Percentiles rank a stretch among this genome's conserved stretches.
Conservation (phyloP, 2,329 filamentous ascomycete genomes). For the Aspergillus vadensis region DNA sequence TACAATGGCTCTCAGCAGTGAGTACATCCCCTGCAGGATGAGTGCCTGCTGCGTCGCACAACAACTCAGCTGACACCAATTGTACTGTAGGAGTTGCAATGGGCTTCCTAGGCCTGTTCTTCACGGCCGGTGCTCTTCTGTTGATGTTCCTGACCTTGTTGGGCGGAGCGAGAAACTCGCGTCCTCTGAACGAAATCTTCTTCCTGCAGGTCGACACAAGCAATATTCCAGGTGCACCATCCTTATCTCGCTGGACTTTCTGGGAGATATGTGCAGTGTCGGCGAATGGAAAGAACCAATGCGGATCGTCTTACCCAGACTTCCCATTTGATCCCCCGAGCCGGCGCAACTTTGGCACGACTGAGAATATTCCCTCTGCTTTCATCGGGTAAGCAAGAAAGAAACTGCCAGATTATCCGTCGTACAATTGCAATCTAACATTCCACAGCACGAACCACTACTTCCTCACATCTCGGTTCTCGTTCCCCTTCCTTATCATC, state of each 20-base stretch:
- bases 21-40: constrained; percentile 13
- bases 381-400: constrained; percentile 54
- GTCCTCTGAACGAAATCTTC: constrained; percentile 73
- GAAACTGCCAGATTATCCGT: constrained; percentile 1
- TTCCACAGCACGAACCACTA: constrained; percentile 59
- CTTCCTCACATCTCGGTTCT: constrained; percentile 87
- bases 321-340: constrained; percentile 65
- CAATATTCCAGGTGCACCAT: constrained; percentile 68
- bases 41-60: background rate
- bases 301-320: constrained; percentile 63
- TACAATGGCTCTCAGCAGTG: constrained; percentile 38
- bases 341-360: constrained; percentile 60
- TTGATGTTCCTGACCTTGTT: constrained; percentile 68
- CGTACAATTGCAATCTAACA: background rate
- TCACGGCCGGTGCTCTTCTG: constrained; percentile 63
- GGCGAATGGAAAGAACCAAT: constrained; percentile 61
- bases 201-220: constrained; percentile 80
- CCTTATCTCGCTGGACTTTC: constrained; percentile 81
- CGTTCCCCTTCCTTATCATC: constrained; percentile 88
- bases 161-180: constrained; percentile 57
- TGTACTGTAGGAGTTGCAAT: constrained; percentile 55
- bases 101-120: constrained; percentile 60
- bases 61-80: background rate
- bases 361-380: constrained; percentile 52
- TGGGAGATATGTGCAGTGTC: constrained; percentile 74